These are phyloP conservation scores for Solanum sejunctum DNA, from an alignment of 257 asterid genomes.

Conservation along the genomic window DNA sequence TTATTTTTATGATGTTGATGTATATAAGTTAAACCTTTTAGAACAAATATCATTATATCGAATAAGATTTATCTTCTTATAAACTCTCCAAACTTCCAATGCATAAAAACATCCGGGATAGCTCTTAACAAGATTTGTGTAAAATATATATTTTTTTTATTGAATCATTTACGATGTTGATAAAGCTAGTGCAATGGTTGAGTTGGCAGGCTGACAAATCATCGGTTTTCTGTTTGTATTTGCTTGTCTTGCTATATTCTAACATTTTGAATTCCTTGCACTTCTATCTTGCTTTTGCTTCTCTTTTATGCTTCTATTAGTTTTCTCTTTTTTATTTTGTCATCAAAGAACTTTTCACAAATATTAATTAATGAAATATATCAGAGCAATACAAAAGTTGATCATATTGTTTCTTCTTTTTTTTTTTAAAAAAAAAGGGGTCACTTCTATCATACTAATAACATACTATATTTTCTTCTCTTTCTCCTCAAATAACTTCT, in stretches of 20 bases:
- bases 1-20: too few relatives aligned
- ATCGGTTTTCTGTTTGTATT: background rate
- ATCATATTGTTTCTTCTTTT: background rate
- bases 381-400: background rate
- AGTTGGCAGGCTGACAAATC: background rate
- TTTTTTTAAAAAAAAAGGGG: fast-evolving
- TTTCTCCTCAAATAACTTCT: background rate
- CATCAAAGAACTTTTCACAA: background rate
- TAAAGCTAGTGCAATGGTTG: background rate
- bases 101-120: background rate
- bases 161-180: background rate
- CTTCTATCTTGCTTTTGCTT: background rate
- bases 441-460: background rate
- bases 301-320: background rate
- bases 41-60: background rate
- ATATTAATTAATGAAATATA: background rate
- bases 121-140: too few relatives aligned
- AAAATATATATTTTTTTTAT: background rate
- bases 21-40: too few relatives aligned
- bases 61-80: background rate
- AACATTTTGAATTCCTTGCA: too few relatives aligned
- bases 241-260: too few relatives aligned
- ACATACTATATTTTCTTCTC: background rate
- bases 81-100: background rate
- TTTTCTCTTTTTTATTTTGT: background rate